A percentile compares a stretch with the other conserved stretches of the same genome.
These are phyloP conservation scores for Suillus clintonianus DNA, from an alignment of 768 basidiomycete genomes.

Conservation along the genomic window DNA sequence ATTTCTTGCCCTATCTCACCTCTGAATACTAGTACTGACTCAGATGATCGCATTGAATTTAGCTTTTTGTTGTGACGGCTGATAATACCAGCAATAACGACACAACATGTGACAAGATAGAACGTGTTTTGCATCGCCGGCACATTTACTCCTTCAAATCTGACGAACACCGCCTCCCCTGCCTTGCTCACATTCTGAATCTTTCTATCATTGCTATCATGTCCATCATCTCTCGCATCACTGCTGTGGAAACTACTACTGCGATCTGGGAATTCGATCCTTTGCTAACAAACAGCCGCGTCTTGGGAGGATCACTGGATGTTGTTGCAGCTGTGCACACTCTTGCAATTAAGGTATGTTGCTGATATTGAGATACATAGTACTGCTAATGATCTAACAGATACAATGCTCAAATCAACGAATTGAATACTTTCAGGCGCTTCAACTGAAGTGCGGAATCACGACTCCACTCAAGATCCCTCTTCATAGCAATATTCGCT, in stretches of 20 bases:
- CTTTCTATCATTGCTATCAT: constrained; percentile 28
- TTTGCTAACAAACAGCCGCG: constrained; percentile 14
- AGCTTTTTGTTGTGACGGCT: constrained; percentile 20
- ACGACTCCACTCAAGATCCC: constrained; percentile 19
- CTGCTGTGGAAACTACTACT: constrained; percentile 25
- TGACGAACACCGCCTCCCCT: constrained; percentile 22
- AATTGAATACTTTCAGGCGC: constrained; percentile 24
- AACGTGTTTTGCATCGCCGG: constrained; percentile 12
- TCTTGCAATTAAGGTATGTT: constrained; percentile 10
- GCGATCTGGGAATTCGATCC: constrained; percentile 40
- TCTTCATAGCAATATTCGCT: constrained; percentile 24
- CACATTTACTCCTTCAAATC: constrained; percentile 12
- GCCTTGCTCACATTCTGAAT: constrained; percentile 32
- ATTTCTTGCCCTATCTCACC: neutral
- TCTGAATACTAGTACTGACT: neutral
- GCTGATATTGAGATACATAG: constrained; percentile 3
- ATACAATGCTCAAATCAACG: constrained; percentile 24
- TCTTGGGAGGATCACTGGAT: constrained; percentile 29
- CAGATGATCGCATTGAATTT: neutral
- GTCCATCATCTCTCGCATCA: constrained; percentile 30
- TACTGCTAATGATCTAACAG: constrained; percentile 6
- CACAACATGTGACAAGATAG: constrained; percentile 16
- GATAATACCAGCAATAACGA: constrained; percentile 28
- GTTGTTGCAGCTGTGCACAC: constrained; percentile 32
- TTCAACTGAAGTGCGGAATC: constrained; percentile 19